Evolutionary conservation across 306 rosid species (phyloP).

Genomic region (Sicyos edulis): DNA sequence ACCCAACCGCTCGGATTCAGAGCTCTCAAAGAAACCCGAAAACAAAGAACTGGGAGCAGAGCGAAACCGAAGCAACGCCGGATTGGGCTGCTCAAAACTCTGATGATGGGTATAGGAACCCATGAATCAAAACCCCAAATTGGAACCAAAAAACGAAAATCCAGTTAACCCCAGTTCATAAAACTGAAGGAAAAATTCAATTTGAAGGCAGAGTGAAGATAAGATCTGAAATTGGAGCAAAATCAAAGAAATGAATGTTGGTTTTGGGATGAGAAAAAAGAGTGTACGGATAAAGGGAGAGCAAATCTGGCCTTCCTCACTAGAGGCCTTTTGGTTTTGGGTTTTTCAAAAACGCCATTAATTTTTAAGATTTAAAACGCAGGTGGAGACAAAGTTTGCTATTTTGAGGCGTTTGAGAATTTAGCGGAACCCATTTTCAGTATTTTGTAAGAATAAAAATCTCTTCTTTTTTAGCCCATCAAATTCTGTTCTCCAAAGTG

Average conservation of each 20-base stretch:
- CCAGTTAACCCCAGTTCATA: background rate
- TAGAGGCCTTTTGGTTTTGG: background rate
- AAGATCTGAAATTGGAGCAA: slow-evolving; percentile 66
- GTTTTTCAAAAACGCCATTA: no score
- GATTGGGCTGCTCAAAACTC: slow-evolving; percentile 36
- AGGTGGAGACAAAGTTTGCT: no score
- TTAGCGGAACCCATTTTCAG: no score
- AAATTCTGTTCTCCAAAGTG: slow-evolving; percentile 1
- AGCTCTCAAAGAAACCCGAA: slow-evolving; percentile 32
- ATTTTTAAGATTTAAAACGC: no score
- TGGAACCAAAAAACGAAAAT: background rate
- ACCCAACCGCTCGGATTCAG: no score
- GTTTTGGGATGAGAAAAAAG: background rate
- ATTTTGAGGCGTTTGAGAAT: background rate
- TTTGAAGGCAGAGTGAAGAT: slow-evolving; percentile 60
- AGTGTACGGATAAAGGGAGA: background rate
- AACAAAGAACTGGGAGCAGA: slow-evolving; percentile 56
- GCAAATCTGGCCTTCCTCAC: background rate
- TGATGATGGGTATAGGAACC: slow-evolving; percentile 44
- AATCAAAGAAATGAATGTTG: background rate
- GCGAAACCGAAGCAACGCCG: slow-evolving; percentile 68
- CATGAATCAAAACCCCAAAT: slow-evolving; percentile 29
- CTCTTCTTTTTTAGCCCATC: background rate
- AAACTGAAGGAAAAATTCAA: slow-evolving; percentile 38
- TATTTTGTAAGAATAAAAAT: background rate